Evolutionary conservation across 1,284 basidiomycete genomes (phyloP).

Genomic region (Apiotrichum veenhuisii): DNA sequence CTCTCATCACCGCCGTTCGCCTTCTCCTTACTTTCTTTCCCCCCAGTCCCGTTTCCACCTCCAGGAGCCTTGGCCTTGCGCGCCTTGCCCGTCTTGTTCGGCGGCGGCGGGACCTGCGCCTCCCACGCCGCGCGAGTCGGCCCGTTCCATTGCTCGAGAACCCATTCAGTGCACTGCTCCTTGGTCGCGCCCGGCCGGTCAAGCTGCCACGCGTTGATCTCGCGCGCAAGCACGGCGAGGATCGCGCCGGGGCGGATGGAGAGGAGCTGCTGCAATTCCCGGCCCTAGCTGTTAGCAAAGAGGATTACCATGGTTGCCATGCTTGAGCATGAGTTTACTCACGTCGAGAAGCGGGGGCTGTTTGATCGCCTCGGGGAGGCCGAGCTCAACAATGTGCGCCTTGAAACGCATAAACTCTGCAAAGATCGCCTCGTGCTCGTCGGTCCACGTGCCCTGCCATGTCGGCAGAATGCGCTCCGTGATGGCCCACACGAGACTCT

Average conservation of each 20-base stretch:
- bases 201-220: conserved; percentile 76
- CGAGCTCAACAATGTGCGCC: conserved; percentile 60
- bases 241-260: conserved; percentile 63
- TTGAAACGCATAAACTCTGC: conserved; percentile 65
- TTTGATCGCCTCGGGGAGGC: conserved; percentile 61
- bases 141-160: conserved; percentile 49
- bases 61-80: conserved; percentile 15
- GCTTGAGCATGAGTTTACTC: not conserved
- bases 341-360: conserved; percentile 65
- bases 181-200: conserved; percentile 63
- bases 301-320: not conserved
- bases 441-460: conserved; percentile 55
- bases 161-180: conserved; percentile 66
- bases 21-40: not conserved
- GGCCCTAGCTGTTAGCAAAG: conserved; percentile 57
- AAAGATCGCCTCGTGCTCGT: conserved; percentile 55
- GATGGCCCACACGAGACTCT: conserved; percentile 68
- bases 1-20: not conserved
- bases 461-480: conserved; percentile 64
- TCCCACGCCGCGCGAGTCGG: conserved; percentile 15
- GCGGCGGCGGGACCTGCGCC: conserved; percentile 6
- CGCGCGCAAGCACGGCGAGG: conserved; percentile 61
- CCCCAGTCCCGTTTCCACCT: not conserved
- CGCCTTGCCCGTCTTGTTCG: conserved; percentile 12
- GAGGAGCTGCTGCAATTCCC: conserved; percentile 60